Conservation (phyloP, 257 asterid genomes). For the Vinca minor region DNA sequence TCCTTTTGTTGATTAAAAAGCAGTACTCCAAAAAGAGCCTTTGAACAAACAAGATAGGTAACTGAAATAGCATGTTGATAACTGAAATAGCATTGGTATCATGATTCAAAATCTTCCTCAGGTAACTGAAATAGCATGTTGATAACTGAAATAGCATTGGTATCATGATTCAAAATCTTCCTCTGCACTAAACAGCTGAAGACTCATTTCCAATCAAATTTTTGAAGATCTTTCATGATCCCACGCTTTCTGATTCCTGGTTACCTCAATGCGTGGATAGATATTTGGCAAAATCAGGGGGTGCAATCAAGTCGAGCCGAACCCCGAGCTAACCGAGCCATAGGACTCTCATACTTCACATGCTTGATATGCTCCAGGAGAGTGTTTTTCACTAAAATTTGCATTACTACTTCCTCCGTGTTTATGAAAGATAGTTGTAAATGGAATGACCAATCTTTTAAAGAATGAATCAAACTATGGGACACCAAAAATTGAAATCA, state of each 20-base stretch:
- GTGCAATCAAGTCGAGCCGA: too few species aligned
- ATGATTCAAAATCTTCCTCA: too few species aligned
- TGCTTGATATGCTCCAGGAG: not conserved
- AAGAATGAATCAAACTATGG: not conserved
- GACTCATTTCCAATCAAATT: not conserved
- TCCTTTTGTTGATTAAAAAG: too few species aligned
- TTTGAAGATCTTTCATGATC: not conserved
- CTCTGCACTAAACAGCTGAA: too few species aligned
- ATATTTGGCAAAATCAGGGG: not conserved
- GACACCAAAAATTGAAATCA: not conserved
- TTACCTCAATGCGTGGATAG: not conserved
- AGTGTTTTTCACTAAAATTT: not conserved
- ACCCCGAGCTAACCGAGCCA: too few species aligned
- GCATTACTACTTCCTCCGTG: too few species aligned
- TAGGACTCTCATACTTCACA: too few species aligned
- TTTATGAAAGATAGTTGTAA: too few species aligned
- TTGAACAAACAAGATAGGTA: not conserved
- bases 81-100: not conserved
- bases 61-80: not conserved
- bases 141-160: too few species aligned
- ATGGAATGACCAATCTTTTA: not conserved
- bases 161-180: too few species aligned
- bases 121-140: not conserved
- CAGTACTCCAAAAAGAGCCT: not conserved
- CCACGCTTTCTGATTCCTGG: not conserved